Evolutionary conservation across 2,329 filamentous ascomycete genomes (phyloP).

Genomic region (Aspergillus terreus): DNA sequence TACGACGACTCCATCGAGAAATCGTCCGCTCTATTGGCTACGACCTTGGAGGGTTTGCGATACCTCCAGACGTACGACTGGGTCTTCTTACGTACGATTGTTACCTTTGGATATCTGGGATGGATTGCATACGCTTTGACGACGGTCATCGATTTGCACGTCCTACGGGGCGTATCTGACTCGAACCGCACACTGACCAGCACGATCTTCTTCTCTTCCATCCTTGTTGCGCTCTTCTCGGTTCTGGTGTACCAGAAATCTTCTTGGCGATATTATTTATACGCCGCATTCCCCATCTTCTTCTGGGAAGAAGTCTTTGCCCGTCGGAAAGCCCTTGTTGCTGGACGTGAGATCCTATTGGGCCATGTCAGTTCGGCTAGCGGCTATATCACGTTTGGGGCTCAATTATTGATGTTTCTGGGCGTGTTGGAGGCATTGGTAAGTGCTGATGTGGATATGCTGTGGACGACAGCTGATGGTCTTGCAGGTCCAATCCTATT

Average conservation of each 20-base stretch:
- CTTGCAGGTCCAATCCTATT: constrained; percentile 82
- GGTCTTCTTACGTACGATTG: constrained; percentile 85
- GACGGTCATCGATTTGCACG: constrained; percentile 82
- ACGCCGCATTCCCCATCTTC: constrained; percentile 84
- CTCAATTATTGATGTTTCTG: constrained; percentile 67
- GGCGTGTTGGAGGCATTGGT: constrained; percentile 75
- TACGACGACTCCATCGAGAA: constrained; percentile 76
- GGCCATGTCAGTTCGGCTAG: constrained; percentile 61
- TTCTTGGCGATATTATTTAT: constrained; percentile 80
- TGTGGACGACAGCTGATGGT: not conserved
- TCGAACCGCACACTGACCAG: constrained; percentile 60
- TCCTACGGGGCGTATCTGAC: constrained; percentile 67
- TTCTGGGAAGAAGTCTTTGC: constrained; percentile 98
- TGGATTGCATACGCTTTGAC: constrained; percentile 94
- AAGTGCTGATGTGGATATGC: constrained; percentile 26
- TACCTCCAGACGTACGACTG: constrained; percentile 99
- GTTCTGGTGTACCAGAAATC: constrained; percentile 77
- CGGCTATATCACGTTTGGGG: constrained; percentile 54
- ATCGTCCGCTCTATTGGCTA: constrained; percentile 70
- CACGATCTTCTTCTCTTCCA: constrained; percentile 66
- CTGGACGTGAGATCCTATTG: constrained; percentile 67
- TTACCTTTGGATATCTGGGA: constrained; percentile 86
- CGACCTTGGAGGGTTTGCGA: constrained; percentile 75
- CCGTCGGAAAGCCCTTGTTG: constrained; percentile 63
- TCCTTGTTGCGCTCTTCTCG: constrained; percentile 72